Percentiles rank a stretch among this genome's conserved stretches.
Conservation (phyloP, 768 basidiomycete species). For the Suillus subaureus region DNA sequence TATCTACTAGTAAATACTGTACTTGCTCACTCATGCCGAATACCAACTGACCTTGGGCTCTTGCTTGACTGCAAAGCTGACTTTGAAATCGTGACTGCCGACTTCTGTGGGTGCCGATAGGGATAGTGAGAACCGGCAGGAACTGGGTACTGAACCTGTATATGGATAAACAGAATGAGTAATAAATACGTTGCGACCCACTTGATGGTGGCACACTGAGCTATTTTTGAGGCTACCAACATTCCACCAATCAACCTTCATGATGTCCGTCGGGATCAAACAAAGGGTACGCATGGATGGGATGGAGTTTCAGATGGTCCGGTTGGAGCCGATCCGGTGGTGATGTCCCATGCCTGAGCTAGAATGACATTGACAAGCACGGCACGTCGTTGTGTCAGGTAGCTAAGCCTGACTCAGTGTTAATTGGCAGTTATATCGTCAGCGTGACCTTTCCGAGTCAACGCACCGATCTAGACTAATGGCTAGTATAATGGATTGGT, state of each 20-base stretch:
- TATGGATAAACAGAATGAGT: background rate
- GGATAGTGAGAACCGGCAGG: background rate
- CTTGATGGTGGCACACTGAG: background rate
- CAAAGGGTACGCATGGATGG: background rate
- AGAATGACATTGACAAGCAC: background rate
- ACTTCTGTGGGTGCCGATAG: too few relatives aligned
- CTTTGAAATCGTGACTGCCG: too few relatives aligned
- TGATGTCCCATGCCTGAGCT: background rate
- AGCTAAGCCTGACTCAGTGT: background rate
- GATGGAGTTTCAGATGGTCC: background rate
- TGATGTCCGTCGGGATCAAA: background rate
- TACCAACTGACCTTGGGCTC: too few relatives aligned
- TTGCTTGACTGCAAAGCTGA: too few relatives aligned
- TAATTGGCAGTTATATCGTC: background rate
- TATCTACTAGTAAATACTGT: too few relatives aligned
- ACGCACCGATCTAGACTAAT: background rate
- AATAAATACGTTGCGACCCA: background rate
- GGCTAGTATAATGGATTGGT: background rate
- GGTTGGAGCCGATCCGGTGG: background rate
- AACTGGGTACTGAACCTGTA: background rate
- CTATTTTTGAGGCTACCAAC: background rate
- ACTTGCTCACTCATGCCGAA: too few relatives aligned
- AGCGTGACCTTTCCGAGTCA: background rate
- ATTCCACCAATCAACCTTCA: background rate
- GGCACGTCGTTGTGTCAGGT: background rate